Conservation (phyloP, 495 filamentous ascomycete species). For the Apiosordaria backusii region DNA sequence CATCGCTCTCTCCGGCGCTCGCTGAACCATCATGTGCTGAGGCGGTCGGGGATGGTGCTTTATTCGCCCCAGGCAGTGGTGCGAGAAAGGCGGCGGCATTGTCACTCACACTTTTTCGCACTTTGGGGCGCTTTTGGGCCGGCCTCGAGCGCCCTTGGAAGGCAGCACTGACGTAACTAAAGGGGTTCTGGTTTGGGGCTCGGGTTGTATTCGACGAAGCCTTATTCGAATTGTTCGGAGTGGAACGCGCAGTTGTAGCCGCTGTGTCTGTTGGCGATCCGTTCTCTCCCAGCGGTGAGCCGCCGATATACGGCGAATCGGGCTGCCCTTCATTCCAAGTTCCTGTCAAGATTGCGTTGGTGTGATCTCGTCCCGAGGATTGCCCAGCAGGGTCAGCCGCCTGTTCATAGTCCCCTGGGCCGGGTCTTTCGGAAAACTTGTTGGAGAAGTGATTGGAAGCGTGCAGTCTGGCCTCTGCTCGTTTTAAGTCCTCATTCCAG, state of each 20-base stretch:
- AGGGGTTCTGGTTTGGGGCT: conserved; percentile 8
- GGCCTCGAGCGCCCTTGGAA: conserved; percentile 21
- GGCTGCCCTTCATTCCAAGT: conserved; percentile 61
- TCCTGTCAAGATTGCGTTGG: conserved; percentile 50
- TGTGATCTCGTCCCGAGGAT: conserved; percentile 41
- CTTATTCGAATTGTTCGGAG: neutral
- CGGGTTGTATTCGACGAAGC: conserved; percentile 2
- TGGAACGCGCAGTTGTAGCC: conserved; percentile 14
- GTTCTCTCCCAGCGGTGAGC: conserved; percentile 17
- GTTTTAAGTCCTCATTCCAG: conserved; percentile 72
- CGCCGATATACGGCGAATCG: conserved; percentile 39
- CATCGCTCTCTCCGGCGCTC: conserved; percentile 13
- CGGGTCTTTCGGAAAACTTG: conserved; percentile 16
- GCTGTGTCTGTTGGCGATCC: conserved; percentile 11
- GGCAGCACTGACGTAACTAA: conserved; percentile 14
- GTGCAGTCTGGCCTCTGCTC: conserved; percentile 40
- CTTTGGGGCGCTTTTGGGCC: conserved; percentile 16
- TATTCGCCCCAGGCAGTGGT: neutral
- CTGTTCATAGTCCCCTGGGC: conserved; percentile 25
- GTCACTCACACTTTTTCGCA: conserved; percentile 20
- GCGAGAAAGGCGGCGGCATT: conserved; percentile 11
- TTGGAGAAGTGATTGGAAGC: neutral
- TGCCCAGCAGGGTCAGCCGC: conserved; percentile 14
- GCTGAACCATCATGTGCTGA: conserved; percentile 26
- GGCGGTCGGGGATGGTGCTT: conserved; percentile 5